These are phyloP conservation scores for Cyclocybe aegerita DNA, from an alignment of 768 basidiomycete genomes.

Conservation along the genomic window DNA sequence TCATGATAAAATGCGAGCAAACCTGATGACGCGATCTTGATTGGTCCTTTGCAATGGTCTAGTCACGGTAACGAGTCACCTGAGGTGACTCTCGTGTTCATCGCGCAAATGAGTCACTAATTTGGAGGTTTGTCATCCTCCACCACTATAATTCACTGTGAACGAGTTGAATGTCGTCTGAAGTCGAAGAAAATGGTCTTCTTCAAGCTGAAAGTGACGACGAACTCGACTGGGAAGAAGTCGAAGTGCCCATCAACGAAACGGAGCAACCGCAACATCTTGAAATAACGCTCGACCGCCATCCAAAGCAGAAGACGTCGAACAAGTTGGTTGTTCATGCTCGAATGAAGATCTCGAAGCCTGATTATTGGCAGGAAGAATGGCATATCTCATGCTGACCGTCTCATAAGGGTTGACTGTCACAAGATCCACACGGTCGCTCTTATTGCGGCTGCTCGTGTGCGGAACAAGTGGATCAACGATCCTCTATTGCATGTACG, in stretches of 20 bases:
- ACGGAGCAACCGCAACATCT: slow-evolving; percentile 38
- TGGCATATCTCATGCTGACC: slow-evolving; percentile 62
- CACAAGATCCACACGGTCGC: slow-evolving; percentile 90
- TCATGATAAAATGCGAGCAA: too few relatives aligned
- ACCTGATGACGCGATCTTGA: too few relatives aligned
- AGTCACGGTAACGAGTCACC: too few relatives aligned
- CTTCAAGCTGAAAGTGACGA: slow-evolving; percentile 51
- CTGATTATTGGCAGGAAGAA: slow-evolving; percentile 36
- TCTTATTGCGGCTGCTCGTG: slow-evolving; percentile 71
- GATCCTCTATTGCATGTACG: slow-evolving; percentile 78
- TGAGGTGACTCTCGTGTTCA: too few relatives aligned
- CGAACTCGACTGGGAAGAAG: slow-evolving; percentile 82
- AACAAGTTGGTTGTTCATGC: slow-evolving; percentile 44
- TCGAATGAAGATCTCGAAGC: slow-evolving; percentile 8
- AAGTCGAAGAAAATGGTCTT: slow-evolving; percentile 10
- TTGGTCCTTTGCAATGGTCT: too few relatives aligned
- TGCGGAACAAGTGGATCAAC: slow-evolving; percentile 84
- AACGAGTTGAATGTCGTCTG: slow-evolving; percentile 16
- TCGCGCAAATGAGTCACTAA: too few relatives aligned
- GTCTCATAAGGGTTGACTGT: slow-evolving; percentile 70
- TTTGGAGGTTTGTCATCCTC: too few relatives aligned
- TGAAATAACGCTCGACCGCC: slow-evolving; percentile 69
- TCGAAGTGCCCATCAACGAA: slow-evolving; percentile 51
- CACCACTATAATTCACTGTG: too few relatives aligned
- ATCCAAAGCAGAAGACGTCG: slow-evolving; percentile 24